Base-by-base conservation (phyloP, 352 stramenopile genomes). In the Pythium scleroteichum region DNA sequence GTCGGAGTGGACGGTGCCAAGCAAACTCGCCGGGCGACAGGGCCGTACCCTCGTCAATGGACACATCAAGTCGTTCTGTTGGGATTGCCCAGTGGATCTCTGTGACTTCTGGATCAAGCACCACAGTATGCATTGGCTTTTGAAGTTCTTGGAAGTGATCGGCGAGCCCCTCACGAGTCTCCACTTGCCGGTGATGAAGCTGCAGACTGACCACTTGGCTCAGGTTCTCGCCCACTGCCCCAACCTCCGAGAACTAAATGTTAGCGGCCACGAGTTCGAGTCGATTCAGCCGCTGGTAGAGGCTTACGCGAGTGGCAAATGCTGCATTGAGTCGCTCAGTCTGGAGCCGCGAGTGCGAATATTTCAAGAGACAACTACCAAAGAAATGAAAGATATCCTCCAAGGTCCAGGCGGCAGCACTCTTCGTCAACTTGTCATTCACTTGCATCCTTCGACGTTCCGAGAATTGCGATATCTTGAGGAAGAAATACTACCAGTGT, bases 161-260 rank as follows among this genome's bases (percentile, higher is more conserved):
- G 57, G 48, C 13, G 35, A 50, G 20, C 57, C 46, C 13, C 48
- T 56, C n/a, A 38, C 49, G 23, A 9, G 39, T 17, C 48, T 64
- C 2, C 32, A 45, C 35, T 46, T 58, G 16, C 57, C 46, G 1
- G 35, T 42, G 20, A 51, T 39, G 3, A 23, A 22, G 17, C 54
- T 57, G 6, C 8, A 42, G 0, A n/a, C 13, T 22, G 19, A 54
- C 7, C 32, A 63, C n/a, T 20, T 63, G 17, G 35, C 55, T 20
- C 27, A 48, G 24, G 55, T 63, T 22, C 46, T 63, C 23, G 14
- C 22, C 3, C 48, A 10, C 12, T 63, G 45, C 24, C 55, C 55
- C 13, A 54, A 63, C 17, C 38, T 63, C 12, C 48, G 12, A 22
- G 35, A 50, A 33, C 44, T 63, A 10, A 66, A 66, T 23, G 13